Evolutionary conservation across 1,284 basidiomycete genomes (phyloP), one percentile per base, ranked within the genome.

Genomic region (Athelia psychrophila): DNA sequence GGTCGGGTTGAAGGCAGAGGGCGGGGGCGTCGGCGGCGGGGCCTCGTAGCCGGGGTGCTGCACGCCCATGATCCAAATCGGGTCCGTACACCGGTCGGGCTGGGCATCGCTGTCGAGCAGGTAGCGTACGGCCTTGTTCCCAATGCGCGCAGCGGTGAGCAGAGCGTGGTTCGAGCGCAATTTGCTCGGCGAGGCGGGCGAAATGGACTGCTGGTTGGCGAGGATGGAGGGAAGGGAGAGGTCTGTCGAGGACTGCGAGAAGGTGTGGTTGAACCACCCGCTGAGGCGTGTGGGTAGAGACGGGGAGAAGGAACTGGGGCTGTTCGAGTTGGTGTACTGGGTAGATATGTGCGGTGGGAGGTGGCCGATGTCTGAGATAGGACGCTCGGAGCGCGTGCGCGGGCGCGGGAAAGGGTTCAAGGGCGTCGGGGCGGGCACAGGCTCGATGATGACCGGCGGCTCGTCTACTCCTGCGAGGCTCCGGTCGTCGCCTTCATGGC

Each of bases 51-150:
- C 87, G 9, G 81, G 80, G 63, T 94, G 91, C 55, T 80, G 79
- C 5, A 92, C 83, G 25, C 92, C 92, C 44, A 95, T 77, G 6
- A 95, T 69, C 91, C 91, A 94, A 42, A 95, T 94, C 0, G 86
- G 80, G 24, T 93, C 89, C 0, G 79, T 64, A 52, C 83, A 92
- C 58, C 81, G 86, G 69, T 95, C 92, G 1, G 91, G 91, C 3
- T 79, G 82, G 13, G 87, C 80, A 67, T 95, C 93, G 58, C 81
- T 84, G 70, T 95, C 93, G 54, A 93, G 76, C 6, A 95, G 72
- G 68, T 92, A 91, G 23, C 92, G 78, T 74, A 93, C 82, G 2
- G 86, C 88, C 66, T 86, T 88, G 73, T 42, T 16, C 16, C 87
- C 83, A 62, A 87, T 82, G 58, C 83, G 83, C 1, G 86, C 86